Percentiles rank a stretch among this genome's conserved stretches.
Conservation (phyloP, 169 alveolate species). For the Cryptosporidium baileyi region DNA sequence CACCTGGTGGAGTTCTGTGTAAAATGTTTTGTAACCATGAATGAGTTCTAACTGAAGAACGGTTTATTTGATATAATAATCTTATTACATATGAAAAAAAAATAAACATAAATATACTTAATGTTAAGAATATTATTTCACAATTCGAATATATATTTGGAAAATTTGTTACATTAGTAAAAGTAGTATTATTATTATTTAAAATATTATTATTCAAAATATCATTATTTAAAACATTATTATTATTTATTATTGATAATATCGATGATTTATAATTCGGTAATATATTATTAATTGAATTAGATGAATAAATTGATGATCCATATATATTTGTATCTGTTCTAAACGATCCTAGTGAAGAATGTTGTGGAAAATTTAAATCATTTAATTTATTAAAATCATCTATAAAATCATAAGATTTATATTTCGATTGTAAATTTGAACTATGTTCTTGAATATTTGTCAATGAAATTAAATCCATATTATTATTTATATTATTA, state of each 20-base stretch:
- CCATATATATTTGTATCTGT: not conserved
- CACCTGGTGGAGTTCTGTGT: conserved; percentile 70
- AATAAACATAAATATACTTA: conserved; percentile 17
- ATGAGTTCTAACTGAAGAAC: conserved; percentile 52
- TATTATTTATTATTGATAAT: not conserved
- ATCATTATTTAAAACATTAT: not conserved
- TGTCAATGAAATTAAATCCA: not conserved
- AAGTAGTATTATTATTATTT: not conserved
- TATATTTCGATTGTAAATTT: not conserved
- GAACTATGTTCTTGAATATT: not conserved
- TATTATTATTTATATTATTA: not conserved
- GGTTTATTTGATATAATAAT: conserved; percentile 32
- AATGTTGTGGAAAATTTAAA: not conserved
- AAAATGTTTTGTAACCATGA: conserved; percentile 52
- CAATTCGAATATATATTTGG: conserved; percentile 32
- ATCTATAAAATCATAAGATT: not conserved
- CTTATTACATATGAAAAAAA: conserved; percentile 29
- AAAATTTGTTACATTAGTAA: not conserved
- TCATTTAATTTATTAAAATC: not conserved
- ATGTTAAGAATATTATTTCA: conserved; percentile 19
- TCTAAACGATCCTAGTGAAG: no score
- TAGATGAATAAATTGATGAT: not conserved
- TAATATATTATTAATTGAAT: no score
- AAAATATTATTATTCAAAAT: not conserved
- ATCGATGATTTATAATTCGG: no score